A percentile compares a stretch with the other conserved stretches of the same genome.
phyloP scores from a whole-genome alignment of 106 monocot genomes.

The Allium sativum region DNA sequence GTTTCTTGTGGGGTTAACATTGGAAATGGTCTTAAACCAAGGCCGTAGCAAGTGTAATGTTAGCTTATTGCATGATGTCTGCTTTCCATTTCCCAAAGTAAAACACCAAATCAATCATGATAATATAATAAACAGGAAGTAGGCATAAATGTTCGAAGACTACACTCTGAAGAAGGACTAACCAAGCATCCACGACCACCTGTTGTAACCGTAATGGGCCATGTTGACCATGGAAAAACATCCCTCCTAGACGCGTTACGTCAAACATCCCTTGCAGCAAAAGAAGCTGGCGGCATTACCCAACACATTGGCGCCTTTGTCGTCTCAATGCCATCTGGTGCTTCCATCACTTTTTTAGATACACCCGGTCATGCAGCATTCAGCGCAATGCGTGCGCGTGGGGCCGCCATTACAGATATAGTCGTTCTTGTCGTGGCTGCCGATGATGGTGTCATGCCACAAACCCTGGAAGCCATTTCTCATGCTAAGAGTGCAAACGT shows the following conservation, averaged over 20 bases:
- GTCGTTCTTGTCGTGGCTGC: slow-evolving; percentile 96
- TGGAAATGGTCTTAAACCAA: not conserved
- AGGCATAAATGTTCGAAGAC: slow-evolving; percentile 71
- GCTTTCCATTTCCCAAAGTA: too few species aligned
- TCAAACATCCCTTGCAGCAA: slow-evolving; percentile 85
- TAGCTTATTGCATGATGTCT: too few species aligned
- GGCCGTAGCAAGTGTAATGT: not conserved
- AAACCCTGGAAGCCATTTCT: slow-evolving; percentile 88
- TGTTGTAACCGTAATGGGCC: slow-evolving; percentile 98
- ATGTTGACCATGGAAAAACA: slow-evolving; percentile 98
- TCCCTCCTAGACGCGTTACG: slow-evolving; percentile 86
- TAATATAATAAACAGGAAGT: slow-evolving; percentile 49
- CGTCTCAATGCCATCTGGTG: slow-evolving; percentile 74
- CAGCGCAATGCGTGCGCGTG: slow-evolving; percentile 94
- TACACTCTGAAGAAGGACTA: slow-evolving; percentile 59
- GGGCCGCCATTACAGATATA: slow-evolving; percentile 94
- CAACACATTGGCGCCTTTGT: slow-evolving; percentile 96
- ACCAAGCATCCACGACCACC: slow-evolving; percentile 54
- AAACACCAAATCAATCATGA: not conserved
- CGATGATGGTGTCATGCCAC: slow-evolving; percentile 98
- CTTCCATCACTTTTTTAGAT: slow-evolving; percentile 92
- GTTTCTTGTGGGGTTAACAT: too few species aligned
- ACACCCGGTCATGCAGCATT: slow-evolving; percentile 98
- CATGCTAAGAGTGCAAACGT: slow-evolving; percentile 78
- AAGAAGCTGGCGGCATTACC: slow-evolving; percentile 95